These are phyloP conservation scores for Lipomyces mesembrius DNA, from an alignment of 805 yeast genomes.

Conservation along the genomic window DNA sequence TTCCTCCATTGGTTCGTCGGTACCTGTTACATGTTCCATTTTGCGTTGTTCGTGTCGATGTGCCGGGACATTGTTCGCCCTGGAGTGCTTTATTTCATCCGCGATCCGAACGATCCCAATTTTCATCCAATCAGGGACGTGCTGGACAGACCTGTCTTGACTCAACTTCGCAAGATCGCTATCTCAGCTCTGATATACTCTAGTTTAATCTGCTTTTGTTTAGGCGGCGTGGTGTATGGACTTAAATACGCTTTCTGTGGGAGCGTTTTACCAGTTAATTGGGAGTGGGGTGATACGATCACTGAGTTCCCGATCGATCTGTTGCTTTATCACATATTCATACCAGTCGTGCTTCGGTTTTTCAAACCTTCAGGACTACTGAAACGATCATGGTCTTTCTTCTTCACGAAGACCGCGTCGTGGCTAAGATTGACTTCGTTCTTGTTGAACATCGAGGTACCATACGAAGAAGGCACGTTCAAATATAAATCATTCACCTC, in stretches of 20 bases:
- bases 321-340: conserved; percentile 24
- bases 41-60: conserved; percentile 88
- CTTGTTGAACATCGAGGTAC: conserved; percentile 63
- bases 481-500: conserved; percentile 58
- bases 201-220: conserved; percentile 70
- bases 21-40: conserved; percentile 81
- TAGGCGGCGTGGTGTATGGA: conserved; percentile 66
- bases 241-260: conserved; percentile 45
- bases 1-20: conserved; percentile 69
- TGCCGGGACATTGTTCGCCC: conserved; percentile 76
- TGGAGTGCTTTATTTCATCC: conserved; percentile 87
- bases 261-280: conserved; percentile 39
- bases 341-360: conserved; percentile 27
- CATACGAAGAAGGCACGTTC: conserved; percentile 72
- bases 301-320: conserved; percentile 32
- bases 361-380: conserved; percentile 30
- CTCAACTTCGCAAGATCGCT: conserved; percentile 73
- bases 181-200: conserved; percentile 77
- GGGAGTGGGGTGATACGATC: conserved; percentile 25
- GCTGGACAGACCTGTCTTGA: conserved; percentile 69
- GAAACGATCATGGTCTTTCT: conserved; percentile 38
- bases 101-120: conserved; percentile 94
- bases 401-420: conserved; percentile 43
- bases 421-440: conserved; percentile 80
- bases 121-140: conserved; percentile 87